These are phyloP conservation scores for Ceratocystis ficicola DNA, from an alignment of 2,329 filamentous ascomycete species.

Conservation along the genomic window DNA sequence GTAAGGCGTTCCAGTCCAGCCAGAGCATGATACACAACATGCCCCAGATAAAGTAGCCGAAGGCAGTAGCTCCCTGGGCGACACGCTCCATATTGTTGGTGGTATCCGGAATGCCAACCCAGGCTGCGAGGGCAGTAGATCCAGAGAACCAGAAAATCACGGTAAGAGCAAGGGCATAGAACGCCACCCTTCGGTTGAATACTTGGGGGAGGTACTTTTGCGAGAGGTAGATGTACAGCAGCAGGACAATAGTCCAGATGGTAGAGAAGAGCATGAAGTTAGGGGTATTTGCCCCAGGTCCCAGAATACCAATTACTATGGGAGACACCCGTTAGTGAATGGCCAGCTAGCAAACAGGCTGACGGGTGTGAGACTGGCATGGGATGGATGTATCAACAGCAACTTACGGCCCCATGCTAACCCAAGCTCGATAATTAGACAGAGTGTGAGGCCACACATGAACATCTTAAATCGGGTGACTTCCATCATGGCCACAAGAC, in stretches of 20 bases:
- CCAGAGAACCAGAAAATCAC: conserved; percentile 86
- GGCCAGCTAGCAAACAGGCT: background rate
- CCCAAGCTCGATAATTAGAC: conserved; percentile 54
- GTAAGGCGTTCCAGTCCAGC: conserved; percentile 17
- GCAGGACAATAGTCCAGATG: conserved; percentile 57
- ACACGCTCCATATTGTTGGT: conserved; percentile 41
- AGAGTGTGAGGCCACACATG: conserved; percentile 13
- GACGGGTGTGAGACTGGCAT: background rate
- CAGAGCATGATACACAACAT: conserved; percentile 16
- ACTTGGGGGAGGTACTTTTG: conserved; percentile 49
- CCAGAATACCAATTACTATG: conserved; percentile 39
- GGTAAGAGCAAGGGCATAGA: conserved; percentile 58
- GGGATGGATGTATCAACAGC: no score
- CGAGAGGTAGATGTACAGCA: conserved; percentile 57
- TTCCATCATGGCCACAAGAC: conserved; percentile 13
- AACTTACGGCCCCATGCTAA: conserved; percentile 58
- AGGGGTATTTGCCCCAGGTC: conserved; percentile 33
- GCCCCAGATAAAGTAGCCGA: conserved; percentile 52
- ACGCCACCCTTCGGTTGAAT: conserved; percentile 52
- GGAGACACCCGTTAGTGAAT: background rate
- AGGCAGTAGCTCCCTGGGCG: conserved; percentile 51
- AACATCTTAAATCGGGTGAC: conserved; percentile 11
- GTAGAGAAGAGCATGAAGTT: conserved; percentile 71
- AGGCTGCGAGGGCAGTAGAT: conserved; percentile 62
- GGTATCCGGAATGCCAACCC: conserved; percentile 43